phyloP scores from a whole-genome alignment of 805 yeast species.

The Candida qinlingensis region DNA sequence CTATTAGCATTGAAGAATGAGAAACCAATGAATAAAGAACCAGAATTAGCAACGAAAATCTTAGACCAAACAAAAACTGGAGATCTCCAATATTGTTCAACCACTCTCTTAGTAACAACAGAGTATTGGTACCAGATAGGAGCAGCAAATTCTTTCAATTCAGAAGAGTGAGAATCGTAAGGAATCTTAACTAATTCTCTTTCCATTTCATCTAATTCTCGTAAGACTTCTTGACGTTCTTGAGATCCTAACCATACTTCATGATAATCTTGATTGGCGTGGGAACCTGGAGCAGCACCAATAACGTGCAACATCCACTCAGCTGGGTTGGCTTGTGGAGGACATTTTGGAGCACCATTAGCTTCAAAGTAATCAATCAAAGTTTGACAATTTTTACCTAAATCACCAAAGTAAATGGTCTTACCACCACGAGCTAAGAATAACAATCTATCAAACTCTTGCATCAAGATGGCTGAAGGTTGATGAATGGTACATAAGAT shows the following conservation, averaged over 20 bases:
- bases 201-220: conserved; percentile 63
- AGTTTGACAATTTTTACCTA: conserved; percentile 53
- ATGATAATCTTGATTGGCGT: conserved; percentile 64
- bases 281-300: conserved; percentile 80
- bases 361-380: conserved; percentile 62
- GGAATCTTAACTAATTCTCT: conserved; percentile 42
- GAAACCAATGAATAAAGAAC: conserved; percentile 69
- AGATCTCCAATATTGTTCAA: conserved; percentile 65
- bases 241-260: conserved; percentile 73
- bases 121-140: conserved; percentile 34
- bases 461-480: conserved; percentile 74
- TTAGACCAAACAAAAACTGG: conserved; percentile 60
- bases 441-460: conserved; percentile 72
- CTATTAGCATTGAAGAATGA: conserved; percentile 65
- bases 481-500: conserved; percentile 77
- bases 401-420: conserved; percentile 72
- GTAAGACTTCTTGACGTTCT: conserved; percentile 53
- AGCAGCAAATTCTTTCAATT: conserved; percentile 41
- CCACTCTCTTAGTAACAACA: conserved; percentile 48
- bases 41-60: conserved; percentile 44
- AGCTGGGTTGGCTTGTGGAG: conserved; percentile 70
- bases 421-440: conserved; percentile 68
- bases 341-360: conserved; percentile 63
- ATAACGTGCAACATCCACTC: conserved; percentile 91
- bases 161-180: conserved; percentile 25